These are phyloP conservation scores for Colletotrichum agaves DNA, from an alignment of 2,329 filamentous ascomycete genomes.

Conservation along the genomic window DNA sequence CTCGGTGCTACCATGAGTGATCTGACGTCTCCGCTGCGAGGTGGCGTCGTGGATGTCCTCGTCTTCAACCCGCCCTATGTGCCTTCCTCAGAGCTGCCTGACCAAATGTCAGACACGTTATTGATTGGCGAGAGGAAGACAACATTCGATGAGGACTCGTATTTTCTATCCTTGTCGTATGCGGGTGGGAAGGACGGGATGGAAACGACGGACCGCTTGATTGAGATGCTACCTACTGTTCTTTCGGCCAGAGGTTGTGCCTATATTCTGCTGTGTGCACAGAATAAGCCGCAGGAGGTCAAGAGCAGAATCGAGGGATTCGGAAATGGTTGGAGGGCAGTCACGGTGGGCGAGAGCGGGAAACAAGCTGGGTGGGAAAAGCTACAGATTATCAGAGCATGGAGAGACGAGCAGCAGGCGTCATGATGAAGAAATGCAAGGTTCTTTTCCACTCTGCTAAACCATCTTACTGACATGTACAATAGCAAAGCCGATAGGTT, in stretches of 20 bases:
- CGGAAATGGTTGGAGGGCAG: conserved; percentile 72
- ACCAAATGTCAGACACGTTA: conserved; percentile 37
- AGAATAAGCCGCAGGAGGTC: conserved; percentile 85
- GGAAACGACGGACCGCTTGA: conserved; percentile 87
- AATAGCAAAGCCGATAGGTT: too few relatives aligned
- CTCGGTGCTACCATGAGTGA: conserved; percentile 78
- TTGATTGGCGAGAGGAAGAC: conserved; percentile 45
- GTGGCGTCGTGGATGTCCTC: conserved; percentile 78
- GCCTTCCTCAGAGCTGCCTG: conserved; percentile 80
- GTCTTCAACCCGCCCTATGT: conserved; percentile 99
- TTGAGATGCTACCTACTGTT: conserved; percentile 73
- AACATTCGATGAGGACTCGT: conserved; percentile 82
- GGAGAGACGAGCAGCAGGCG: conserved; percentile 60
- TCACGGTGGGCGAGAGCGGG: conserved; percentile 84
- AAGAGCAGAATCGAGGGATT: conserved; percentile 64
- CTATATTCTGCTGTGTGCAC: conserved; percentile 89
- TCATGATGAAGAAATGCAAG: not conserved
- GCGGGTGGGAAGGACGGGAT: conserved; percentile 92
- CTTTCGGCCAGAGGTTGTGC: conserved; percentile 79
- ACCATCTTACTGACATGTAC: too few relatives aligned
- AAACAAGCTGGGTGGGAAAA: conserved; percentile 95
- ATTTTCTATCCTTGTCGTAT: conserved; percentile 86
- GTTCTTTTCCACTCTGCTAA: not conserved
- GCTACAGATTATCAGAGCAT: conserved; percentile 88
- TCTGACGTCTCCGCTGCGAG: conserved; percentile 70